Evolutionary conservation across 495 filamentous ascomycete genomes (phyloP).

Genomic region (Aspergillus diversus): DNA sequence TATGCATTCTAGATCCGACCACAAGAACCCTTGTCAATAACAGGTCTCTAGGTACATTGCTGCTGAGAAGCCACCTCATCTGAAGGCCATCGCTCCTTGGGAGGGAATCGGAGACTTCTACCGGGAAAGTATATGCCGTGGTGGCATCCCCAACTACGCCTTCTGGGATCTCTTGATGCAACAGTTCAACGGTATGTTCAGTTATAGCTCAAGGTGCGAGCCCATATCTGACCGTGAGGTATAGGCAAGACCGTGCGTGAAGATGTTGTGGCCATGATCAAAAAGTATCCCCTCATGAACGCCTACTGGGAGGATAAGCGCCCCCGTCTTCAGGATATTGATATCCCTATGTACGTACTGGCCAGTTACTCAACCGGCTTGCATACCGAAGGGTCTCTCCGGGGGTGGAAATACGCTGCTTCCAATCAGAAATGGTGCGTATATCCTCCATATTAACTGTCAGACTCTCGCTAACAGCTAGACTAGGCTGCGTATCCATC

Average conservation of each 20-base stretch:
- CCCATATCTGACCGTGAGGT: not conserved
- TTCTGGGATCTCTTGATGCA: conserved; percentile 14
- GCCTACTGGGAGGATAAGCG: conserved; percentile 34
- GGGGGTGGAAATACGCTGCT: conserved; percentile 9
- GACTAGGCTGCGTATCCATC: conserved; percentile 23
- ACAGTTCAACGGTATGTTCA: not conserved
- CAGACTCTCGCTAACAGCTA: not conserved
- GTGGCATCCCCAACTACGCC: conserved; percentile 1
- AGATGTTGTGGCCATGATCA: conserved; percentile 6
- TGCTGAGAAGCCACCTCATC: conserved; percentile 36
- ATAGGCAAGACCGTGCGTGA: not conserved
- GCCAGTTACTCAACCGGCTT: conserved; percentile 11
- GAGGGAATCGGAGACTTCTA: conserved; percentile 45
- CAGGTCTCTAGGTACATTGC: conserved; percentile 31
- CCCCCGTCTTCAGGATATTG: conserved; percentile 39
- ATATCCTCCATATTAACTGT: not conserved
- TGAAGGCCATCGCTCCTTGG: conserved; percentile 47
- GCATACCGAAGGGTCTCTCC: conserved; percentile 8
- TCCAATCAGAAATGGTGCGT: conserved; percentile 4
- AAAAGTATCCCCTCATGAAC: conserved; percentile 21
- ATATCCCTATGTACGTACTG: conserved; percentile 8
- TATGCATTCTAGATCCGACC: not conserved
- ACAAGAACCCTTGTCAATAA: not conserved
- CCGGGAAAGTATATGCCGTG: conserved; percentile 28
- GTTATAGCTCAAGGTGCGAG: not conserved